phyloP scores from a whole-genome alignment of 75 land plant species.

The Gnetum montanum region DNA sequence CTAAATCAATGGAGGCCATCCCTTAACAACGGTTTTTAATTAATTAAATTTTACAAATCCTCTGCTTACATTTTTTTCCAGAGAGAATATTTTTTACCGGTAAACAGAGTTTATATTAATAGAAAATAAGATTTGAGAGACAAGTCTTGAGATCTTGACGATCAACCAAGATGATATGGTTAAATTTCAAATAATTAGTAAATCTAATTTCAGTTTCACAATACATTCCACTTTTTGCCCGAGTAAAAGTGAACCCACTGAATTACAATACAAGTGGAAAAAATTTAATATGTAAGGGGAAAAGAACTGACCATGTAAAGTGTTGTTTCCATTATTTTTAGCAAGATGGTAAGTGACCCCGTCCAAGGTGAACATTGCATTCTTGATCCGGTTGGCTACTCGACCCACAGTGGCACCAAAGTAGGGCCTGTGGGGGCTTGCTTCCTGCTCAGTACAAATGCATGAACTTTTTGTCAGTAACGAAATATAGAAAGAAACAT shows the following conservation, averaged over 20 bases:
- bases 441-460: constrained; percentile 7
- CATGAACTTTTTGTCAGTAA: neutral
- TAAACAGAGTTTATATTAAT: too few relatives aligned
- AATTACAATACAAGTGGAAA: neutral
- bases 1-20: too few relatives aligned
- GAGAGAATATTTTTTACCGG: too few relatives aligned
- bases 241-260: neutral
- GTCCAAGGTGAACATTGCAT: constrained; percentile 42
- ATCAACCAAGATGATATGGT: too few relatives aligned
- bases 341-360: constrained; percentile 32
- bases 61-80: too few relatives aligned
- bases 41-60: too few relatives aligned
- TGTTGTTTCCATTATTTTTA: constrained; percentile 51
- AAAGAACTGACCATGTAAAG: constrained; percentile 52
- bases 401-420: constrained; percentile 73
- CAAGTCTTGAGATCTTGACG: too few relatives aligned
- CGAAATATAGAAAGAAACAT: neutral
- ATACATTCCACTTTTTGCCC: neutral
- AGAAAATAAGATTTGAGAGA: too few relatives aligned
- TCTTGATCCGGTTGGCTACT: constrained; percentile 66
- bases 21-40: too few relatives aligned
- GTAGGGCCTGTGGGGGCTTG: constrained; percentile 15
- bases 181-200: too few relatives aligned
- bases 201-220: too few relatives aligned
- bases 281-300: neutral